These are phyloP conservation scores for Coccomyxa sp. DNA, from an alignment of 139 green algal genomes.

Conservation along the genomic window DNA sequence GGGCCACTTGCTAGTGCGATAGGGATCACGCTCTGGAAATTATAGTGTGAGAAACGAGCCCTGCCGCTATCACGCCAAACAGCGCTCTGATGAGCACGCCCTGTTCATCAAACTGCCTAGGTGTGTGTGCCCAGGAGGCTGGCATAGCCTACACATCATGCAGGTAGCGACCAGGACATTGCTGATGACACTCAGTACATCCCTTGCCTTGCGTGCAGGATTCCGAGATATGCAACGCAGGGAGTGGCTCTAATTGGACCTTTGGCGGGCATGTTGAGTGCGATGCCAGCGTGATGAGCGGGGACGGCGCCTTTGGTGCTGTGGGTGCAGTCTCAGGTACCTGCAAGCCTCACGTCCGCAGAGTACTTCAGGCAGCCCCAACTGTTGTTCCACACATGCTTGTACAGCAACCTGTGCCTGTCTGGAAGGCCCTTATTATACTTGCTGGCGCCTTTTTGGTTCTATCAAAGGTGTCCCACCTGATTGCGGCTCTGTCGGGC, in stretches of 20 bases:
- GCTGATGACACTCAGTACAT: neutral
- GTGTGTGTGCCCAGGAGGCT: constrained; percentile 54
- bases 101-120: constrained; percentile 23
- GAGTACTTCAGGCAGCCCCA: neutral
- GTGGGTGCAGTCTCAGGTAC: constrained; percentile 65
- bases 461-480: neutral
- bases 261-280: constrained; percentile 68
- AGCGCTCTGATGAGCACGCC: neutral
- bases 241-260: constrained; percentile 71
- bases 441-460: neutral
- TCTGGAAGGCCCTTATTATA: neutral
- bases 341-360: neutral
- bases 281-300: constrained; percentile 73
- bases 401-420: neutral
- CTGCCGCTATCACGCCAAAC: neutral
- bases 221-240: constrained; percentile 63
- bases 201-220: constrained; percentile 40
- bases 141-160: neutral
- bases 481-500: no score
- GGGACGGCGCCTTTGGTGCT: constrained; percentile 55
- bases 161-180: neutral
- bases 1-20: no score
- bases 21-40: no score
- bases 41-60: no score
- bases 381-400: neutral